Base-by-base conservation (phyloP, 202 grass and related monocot species). In the Setaria italica region DNA sequence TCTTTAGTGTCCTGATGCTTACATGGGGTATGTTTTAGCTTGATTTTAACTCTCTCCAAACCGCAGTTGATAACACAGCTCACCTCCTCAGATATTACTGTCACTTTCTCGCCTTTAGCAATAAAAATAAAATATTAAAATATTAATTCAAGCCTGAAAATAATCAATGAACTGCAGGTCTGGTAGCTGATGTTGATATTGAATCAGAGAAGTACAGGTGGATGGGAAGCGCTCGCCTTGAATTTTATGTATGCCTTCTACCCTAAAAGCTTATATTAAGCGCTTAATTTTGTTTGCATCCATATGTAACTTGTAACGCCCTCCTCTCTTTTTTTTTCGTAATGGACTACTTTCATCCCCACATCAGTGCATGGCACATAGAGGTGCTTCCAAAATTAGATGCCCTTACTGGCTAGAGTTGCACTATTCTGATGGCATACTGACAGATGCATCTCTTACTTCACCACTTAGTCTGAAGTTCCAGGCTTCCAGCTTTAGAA, bases 141-240 rank as follows among this genome's bases (percentile, higher is more conserved):
- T 41, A 30, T 80, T 45, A 79, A 47, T 11, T 58, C 3, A 65
- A 70, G 2, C n/a, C 62, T 82, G 72, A 91, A 84, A 90, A 85
- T 75, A 73, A 82, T 82, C 51, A 85, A n/a, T 78, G 65, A 77
- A 86, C 63, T 87, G 76, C 89, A 99, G 97, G 97, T 49, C 89
- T 99, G 78, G 82, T 92, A 70, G 97, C 97, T 86, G 97, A 99
- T 87, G 77, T 99, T 66, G 97, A 99, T 90, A 99, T 99, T 33
- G 92, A 99, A 68, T 99, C 97, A 29, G 97, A 99, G 80, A 99
- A 97, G 65, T 97, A 93, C 63, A 94, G 97, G 83, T 99, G 97
- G 97, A 90, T 99, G 90, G 94, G 97, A 88, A 93, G 94, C 16
- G 88, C 89, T 87, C 97, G 97, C 20, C 57, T 99, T 66, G 89